phyloP scores from a whole-genome alignment of 371 early-diverging fungal genomes.

The Choanephora cucurbitarum region DNA sequence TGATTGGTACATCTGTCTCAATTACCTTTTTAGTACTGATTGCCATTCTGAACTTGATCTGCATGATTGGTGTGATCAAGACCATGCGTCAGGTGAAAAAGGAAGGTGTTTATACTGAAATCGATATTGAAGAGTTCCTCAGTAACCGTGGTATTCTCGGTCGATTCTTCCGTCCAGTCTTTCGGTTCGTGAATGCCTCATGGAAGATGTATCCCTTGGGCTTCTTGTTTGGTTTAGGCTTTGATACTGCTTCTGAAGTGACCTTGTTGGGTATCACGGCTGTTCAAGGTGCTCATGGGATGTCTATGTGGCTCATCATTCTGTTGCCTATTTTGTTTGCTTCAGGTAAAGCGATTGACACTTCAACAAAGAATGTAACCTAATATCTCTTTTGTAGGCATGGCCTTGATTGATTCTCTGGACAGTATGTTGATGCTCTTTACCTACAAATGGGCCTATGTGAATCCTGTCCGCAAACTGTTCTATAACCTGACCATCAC shows the following conservation, averaged over 20 bases:
- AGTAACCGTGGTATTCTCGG: conserved; percentile 44
- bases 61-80: conserved; percentile 43
- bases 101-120: conserved; percentile 50
- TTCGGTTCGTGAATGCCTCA: conserved; percentile 57
- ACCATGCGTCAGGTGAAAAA: conserved; percentile 41
- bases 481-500: conserved; percentile 70
- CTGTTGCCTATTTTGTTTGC: conserved; percentile 69
- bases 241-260: conserved; percentile 72
- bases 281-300: conserved; percentile 46
- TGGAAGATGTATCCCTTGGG: conserved; percentile 73
- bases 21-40: conserved; percentile 60
- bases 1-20: conserved; percentile 64
- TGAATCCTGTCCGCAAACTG: conserved; percentile 62
- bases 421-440: conserved; percentile 69
- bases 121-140: conserved; percentile 49
- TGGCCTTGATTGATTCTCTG: conserved; percentile 67
- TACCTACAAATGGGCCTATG: conserved; percentile 65
- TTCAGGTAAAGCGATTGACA: conserved; percentile 37
- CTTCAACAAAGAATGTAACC: conserved; percentile 3
- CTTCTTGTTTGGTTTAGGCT: conserved; percentile 67
- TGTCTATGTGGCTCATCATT: conserved; percentile 55
- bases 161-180: conserved; percentile 60
- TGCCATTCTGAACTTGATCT: conserved; percentile 56
- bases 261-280: conserved; percentile 61
- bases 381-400: conserved; percentile 28